Conservation (phyloP, 768 basidiomycete species). For the Tylopilus sp. region DNA sequence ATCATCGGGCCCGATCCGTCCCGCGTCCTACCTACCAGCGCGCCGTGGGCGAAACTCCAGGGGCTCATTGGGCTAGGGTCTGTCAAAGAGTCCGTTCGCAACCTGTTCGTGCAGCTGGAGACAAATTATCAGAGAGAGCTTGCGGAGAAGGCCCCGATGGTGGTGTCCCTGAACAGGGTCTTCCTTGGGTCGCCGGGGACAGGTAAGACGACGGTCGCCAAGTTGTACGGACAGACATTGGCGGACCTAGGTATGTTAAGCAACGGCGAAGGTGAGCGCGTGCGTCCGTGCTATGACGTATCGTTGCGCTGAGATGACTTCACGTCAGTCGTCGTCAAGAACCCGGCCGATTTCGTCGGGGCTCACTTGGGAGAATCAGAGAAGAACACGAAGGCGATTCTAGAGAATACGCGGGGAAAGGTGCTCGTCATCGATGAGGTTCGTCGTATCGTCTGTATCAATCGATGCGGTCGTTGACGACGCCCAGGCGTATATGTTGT, state of each 20-base stretch:
- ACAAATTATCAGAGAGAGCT: constrained; percentile 63
- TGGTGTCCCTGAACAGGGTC: constrained; percentile 58
- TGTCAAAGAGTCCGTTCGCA: constrained; percentile 57
- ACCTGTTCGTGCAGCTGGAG: constrained; percentile 44
- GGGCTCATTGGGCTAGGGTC: constrained; percentile 50
- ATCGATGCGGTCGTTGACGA: not conserved
- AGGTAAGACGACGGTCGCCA: constrained; percentile 70
- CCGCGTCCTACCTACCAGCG: constrained; percentile 40
- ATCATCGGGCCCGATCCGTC: constrained; percentile 66
- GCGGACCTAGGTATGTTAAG: constrained; percentile 62
- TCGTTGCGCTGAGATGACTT: not conserved
- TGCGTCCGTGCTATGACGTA: too few species aligned
- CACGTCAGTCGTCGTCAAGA: constrained; percentile 56
- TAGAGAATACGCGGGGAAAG: constrained; percentile 58
- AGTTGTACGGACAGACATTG: constrained; percentile 62
- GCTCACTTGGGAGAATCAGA: constrained; percentile 58
- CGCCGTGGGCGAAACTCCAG: constrained; percentile 53
- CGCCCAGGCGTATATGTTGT: constrained; percentile 67
- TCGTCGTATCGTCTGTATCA: not conserved
- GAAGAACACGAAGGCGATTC: constrained; percentile 59
- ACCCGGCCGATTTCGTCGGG: constrained; percentile 68
- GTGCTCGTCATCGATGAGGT: constrained; percentile 74
- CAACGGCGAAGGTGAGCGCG: constrained; percentile 61
- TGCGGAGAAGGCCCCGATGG: constrained; percentile 47
- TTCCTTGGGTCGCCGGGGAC: constrained; percentile 71